Base-by-base conservation (phyloP, 2,329 filamentous ascomycete genomes). In the Capronia americana region DNA sequence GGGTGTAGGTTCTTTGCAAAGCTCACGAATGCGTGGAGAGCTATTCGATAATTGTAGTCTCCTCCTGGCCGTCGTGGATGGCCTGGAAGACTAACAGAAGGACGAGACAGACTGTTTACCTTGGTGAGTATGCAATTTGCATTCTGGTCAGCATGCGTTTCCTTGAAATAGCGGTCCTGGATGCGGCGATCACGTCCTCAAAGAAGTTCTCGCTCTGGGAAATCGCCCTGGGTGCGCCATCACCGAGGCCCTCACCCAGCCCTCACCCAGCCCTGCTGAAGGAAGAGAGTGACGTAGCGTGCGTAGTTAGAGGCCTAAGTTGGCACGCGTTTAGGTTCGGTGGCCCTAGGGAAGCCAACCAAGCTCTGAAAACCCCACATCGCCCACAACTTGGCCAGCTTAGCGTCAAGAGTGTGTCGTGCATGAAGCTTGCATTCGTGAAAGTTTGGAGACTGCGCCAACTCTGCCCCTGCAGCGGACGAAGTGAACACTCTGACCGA, bases 121-220 rank as follows among this genome's bases (percentile, higher is more conserved):
- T 51, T 20, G 23, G 41, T 12, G 28, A 20, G 30, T 46, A 50
- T 59, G 41, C 28, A 50, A 28, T 12, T 51, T 51, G 23, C 48
- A 51, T 28, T 50, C 11, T 11, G 23, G 41, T 50, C 44, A 59
- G 41, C 23, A 44, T 17, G 57, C n/a, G 26, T 24, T 59, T 48
- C 41, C 57, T 44, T 51, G 26, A 17, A 59, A 50, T 32, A 51
- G 57, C 30, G 11, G n/a, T 44, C 34, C 17, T 59, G 44, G 26
- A 17, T 20, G 38, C 38, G 30, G 28, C 57, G 44, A 50, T 59
- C 41, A 14, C 26, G 30, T 11, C 28, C 28, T 30, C 28, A 8
- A 6, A 6, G 28, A 8, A 6, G 51, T 17, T 55, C 30, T 50
- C 38, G 30, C 34, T 59, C 41, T 50, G 41, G 57, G 44, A 44